Base-by-base conservation (phyloP, 495 filamentous ascomycete genomes). In the Penicillium herquei region DNA sequence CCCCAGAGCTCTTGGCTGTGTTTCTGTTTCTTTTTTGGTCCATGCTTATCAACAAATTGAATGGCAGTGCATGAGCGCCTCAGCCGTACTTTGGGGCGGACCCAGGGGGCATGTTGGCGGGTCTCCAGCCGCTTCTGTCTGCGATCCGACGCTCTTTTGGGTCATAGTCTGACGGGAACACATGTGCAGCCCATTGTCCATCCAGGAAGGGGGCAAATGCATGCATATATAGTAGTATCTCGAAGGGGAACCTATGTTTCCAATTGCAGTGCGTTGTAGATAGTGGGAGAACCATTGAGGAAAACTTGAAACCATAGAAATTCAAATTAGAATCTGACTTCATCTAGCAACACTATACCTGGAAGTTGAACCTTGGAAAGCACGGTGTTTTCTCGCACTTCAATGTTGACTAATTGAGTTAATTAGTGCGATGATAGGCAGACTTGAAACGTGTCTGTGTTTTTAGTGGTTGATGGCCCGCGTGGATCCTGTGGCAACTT, bases 391-490 rank as follows among this genome's bases (percentile, higher is more conserved):
- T 40, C 7, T 40, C 39, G 39, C 39, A 40, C 39, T 13, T 6
- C 7, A 40, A 40, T 4, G 39, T 40, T 40, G 39, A 8, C 39
- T n/a, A n/a, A n/a, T n/a, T 14, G 39, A 14, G 4, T 40, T 40
- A 4, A 40, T 40, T 40, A 40, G 39, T 13, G 42, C 42, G 17
- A 45, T 45, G 17, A 21, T 17, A 6, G 26, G 26, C 17, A 17
- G 17, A 31, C 6, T 45, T 45, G 39, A 40, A 45, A 31, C 42
- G 42, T 31, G 42, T 45, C 42, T 45, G 17, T 6, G 42, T 45
- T 45, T 45, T 45, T 18, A 45, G 42, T 45, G 42, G 17, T 45
- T 45, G 42, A 31, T 17, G 42, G 42, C 42, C 42, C 42, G 42
- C 42, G 42, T 31, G 42, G 42, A 45, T 45, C 42, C 42, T n/a